A percentile compares a stretch with the other conserved stretches of the same genome.
Conservation (phyloP, 495 filamentous ascomycete species). For the Podospora tetraspora region DNA sequence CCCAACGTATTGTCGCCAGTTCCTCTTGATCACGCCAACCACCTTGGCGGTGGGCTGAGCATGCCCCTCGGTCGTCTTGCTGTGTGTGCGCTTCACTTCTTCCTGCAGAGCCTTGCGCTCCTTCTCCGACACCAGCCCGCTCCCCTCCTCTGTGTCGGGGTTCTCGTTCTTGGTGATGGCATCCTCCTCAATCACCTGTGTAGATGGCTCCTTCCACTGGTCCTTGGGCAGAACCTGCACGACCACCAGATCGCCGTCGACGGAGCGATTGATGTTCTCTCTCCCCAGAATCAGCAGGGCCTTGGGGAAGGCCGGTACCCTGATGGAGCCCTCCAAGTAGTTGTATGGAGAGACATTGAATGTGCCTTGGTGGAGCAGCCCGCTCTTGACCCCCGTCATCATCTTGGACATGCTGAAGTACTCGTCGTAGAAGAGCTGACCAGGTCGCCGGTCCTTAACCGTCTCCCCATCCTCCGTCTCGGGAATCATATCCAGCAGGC, state of each 20-base stretch:
- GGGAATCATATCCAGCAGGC: constrained; percentile 91
- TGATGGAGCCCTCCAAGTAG: constrained; percentile 87
- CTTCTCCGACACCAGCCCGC: constrained; percentile 72
- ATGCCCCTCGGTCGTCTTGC: constrained; percentile 67
- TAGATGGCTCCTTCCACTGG: constrained; percentile 93
- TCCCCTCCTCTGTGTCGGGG: constrained; percentile 68
- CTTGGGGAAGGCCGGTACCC: constrained; percentile 84
- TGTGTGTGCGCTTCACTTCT: constrained; percentile 81
- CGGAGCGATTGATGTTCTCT: constrained; percentile 91
- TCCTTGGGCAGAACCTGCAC: constrained; percentile 87
- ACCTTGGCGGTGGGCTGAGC: constrained; percentile 89
- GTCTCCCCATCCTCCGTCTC: constrained; percentile 62
- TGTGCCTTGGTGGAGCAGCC: constrained; percentile 83
- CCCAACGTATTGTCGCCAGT: constrained; percentile 97
- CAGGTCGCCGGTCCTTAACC: constrained; percentile 54
- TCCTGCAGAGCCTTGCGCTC: constrained; percentile 83
- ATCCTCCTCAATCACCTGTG: constrained; percentile 94
- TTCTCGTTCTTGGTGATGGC: constrained; percentile 89
- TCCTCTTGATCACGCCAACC: constrained; percentile 87
- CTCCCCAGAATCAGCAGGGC: constrained; percentile 83
- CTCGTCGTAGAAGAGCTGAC: constrained; percentile 72
- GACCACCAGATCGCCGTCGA: constrained; percentile 86
- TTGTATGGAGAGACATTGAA: constrained; percentile 98
- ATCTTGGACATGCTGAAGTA: constrained; percentile 89
- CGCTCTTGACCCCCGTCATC: constrained; percentile 83